These are phyloP conservation scores for Climacium dendroides DNA, from an alignment of 225 moss, liverwort and hornwort species.

Conservation along the genomic window DNA sequence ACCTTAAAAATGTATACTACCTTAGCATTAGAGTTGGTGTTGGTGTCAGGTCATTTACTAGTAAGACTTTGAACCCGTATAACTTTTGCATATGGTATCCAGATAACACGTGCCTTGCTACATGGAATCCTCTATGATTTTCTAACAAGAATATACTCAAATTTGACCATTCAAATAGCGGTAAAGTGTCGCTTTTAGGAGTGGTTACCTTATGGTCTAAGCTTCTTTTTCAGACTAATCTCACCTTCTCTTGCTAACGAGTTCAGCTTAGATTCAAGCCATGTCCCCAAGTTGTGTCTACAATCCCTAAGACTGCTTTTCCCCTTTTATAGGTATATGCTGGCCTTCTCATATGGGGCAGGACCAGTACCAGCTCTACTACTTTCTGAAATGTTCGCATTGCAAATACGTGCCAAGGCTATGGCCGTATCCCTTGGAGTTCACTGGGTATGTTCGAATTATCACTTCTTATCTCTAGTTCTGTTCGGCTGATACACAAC, in stretches of 20 bases:
- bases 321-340: conserved; percentile 46
- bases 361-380: conserved; percentile 88
- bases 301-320: not conserved
- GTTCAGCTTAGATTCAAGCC: not conserved
- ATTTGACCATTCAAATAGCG: not conserved
- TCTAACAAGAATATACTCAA: not conserved
- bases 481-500: not conserved
- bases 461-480: not conserved
- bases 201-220: not conserved
- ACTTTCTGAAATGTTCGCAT: conserved; percentile 79
- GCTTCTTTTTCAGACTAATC: not conserved
- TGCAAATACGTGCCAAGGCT: conserved; percentile 79
- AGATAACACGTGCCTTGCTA: not conserved
- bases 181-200: not conserved
- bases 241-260: not conserved
- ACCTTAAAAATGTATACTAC: not conserved
- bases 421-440: conserved; percentile 83
- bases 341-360: conserved; percentile 72
- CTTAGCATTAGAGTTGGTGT: not conserved
- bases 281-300: not conserved
- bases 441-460: conserved; percentile 57
- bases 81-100: not conserved
- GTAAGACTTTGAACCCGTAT: not conserved
- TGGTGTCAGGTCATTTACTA: not conserved
- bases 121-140: not conserved